phyloP scores from a whole-genome alignment of 441 rosid genomes.

The Populus trichocarpa region DNA sequence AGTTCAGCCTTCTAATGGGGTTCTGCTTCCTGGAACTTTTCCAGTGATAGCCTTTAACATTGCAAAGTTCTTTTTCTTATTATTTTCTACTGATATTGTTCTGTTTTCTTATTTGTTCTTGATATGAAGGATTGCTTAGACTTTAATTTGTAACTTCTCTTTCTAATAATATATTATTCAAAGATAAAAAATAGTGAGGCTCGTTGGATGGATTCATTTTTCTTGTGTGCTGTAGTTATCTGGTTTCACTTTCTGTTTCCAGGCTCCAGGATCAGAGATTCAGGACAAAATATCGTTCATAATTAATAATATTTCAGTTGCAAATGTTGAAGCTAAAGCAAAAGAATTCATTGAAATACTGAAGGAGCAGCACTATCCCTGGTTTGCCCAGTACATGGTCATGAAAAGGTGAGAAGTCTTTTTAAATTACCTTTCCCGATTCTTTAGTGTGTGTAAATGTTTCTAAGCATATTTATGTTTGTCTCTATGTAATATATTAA shows the following conservation, averaged over 20 bases:
- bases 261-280: constrained; percentile 85
- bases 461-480: neutral
- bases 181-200: neutral
- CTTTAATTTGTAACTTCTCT: neutral
- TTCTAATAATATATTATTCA: too few species aligned
- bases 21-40: neutral
- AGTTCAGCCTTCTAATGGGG: neutral
- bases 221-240: neutral
- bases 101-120: neutral
- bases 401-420: constrained; percentile 79
- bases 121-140: neutral
- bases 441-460: neutral
- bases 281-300: constrained; percentile 94
- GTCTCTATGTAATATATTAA: neutral
- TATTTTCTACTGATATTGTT: neutral
- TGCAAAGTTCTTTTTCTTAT: neutral
- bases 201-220: neutral
- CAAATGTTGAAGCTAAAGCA: constrained; percentile 81
- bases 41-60: neutral
- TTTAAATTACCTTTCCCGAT: neutral
- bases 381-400: constrained; percentile 99
- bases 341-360: constrained; percentile 86
- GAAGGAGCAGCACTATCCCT: constrained; percentile 79
- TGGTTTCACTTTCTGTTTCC: constrained; percentile 22
- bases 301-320: constrained; percentile 78